Percentiles rank a stretch among this genome's conserved stretches.
Conservation (phyloP, 257 asterid genomes). For the Linderniella brevidens region DNA sequence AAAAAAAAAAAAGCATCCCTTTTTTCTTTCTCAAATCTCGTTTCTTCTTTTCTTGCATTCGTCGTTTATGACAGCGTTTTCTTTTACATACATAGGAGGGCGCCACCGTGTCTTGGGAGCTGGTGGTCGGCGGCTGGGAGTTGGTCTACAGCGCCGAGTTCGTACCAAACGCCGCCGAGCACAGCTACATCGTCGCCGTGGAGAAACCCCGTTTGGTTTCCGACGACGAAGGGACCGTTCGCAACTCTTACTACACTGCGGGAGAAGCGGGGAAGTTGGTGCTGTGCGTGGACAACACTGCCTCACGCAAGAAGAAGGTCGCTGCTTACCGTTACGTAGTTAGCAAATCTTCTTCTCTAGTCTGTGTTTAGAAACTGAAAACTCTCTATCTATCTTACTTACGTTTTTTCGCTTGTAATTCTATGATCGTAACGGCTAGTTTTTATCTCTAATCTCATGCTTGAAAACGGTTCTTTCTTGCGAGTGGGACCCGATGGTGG, state of each 20-base stretch:
- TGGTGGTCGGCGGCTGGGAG: constrained; percentile 92
- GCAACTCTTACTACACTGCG: constrained; percentile 43
- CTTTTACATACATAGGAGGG: constrained; percentile 23
- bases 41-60: background rate
- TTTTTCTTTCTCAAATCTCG: background rate
- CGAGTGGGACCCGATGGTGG: no score
- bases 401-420: no score
- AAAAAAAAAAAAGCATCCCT: no score
- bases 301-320: constrained; percentile 61
- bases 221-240: constrained; percentile 43
- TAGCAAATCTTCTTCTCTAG: constrained; percentile 22
- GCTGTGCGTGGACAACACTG: constrained; percentile 54
- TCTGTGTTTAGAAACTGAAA: no score
- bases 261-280: constrained; percentile 64
- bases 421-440: no score
- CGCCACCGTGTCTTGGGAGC: constrained; percentile 74
- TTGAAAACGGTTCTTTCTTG: no score
- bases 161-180: constrained; percentile 37
- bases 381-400: no score
- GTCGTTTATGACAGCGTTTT: no score
- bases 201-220: constrained; percentile 48
- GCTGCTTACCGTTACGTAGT: constrained; percentile 73
- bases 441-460: no score
- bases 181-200: constrained; percentile 69
- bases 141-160: constrained; percentile 66